Base-by-base conservation (phyloP, 2,329 filamentous ascomycete species). In the Botrytis deweyae region DNA sequence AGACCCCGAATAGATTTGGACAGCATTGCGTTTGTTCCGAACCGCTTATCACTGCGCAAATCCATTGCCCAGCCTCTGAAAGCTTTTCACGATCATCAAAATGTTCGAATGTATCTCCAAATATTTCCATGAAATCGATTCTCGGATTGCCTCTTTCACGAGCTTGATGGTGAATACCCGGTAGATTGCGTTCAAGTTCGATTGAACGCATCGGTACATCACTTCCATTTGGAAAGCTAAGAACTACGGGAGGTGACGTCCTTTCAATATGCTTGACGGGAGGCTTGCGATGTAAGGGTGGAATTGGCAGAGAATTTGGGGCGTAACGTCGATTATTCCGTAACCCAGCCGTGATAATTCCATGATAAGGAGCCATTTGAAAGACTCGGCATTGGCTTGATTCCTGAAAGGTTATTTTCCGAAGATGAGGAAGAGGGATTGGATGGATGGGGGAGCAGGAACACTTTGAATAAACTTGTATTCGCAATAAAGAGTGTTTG, bases 291-390 rank as follows among this genome's bases (percentile, higher is more conserved):
- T 38, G 40, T 42, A 69, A 59, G 6, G 52, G 64, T 10, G 64
- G 71, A 29, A 59, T 67, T 44, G 59, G 59, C 20, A 55, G 12
- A 14, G 25, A 10, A 49, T n/a, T 38, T 33, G 40, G 38, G n/a
- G 16, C 18, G 20, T 70, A n/a, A 20, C 25, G 64, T 5, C 64
- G 66, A 40, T 69, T 62, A 36, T 59, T 58, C 40, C 52, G 42
- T 33, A 73, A 68, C 9, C 64, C 71, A 25, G 71, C 71, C 36
- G 71, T 69, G 10, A 73, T 69, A 20, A 73, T 46, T 52, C 71
- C 71, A 69, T 73, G 64, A 33, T 73, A 73, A 16, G 71, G 71
- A 49, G 71, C 64, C 71, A 73, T 73, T 46, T 59, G 38, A 18
- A 44, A 44, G 52, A 61, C 22, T 46, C 63, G n/a, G 40, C 63